Evolutionary conservation across 2,329 filamentous ascomycete species (phyloP).

Genomic region (Fusarium falciforme): DNA sequence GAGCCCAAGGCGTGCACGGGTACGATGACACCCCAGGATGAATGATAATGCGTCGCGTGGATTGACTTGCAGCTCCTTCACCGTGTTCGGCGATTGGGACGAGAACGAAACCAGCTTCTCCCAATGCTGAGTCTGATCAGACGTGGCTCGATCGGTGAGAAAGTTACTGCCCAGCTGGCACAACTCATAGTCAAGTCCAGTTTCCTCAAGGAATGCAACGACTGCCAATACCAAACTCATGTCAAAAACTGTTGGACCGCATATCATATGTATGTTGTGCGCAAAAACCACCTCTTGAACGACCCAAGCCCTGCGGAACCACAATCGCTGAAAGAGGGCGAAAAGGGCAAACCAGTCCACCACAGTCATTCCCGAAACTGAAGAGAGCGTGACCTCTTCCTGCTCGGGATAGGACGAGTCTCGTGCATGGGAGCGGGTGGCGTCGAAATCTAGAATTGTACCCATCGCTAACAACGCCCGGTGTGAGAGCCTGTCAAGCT

Average conservation of each 20-base stretch:
- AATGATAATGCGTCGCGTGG: not conserved
- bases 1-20: not conserved
- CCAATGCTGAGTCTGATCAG: not conserved
- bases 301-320: constrained; percentile 9
- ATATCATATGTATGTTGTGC: not conserved
- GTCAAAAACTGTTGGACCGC: not conserved
- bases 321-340: constrained; percentile 4
- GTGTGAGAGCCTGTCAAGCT: not conserved
- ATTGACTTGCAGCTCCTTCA: not conserved
- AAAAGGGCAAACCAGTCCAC: constrained; percentile 7
- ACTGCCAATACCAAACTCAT: not conserved
- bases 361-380: not conserved
- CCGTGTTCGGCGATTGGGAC: not conserved
- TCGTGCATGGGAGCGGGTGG: not conserved
- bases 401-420: not conserved
- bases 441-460: not conserved
- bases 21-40: not conserved
- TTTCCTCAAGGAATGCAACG: not conserved
- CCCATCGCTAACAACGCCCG: not conserved
- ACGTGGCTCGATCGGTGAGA: not conserved
- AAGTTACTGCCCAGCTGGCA: not conserved
- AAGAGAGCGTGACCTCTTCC: not conserved
- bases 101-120: not conserved
- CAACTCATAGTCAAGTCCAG: not conserved
- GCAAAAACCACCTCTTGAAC: constrained; percentile 6